Percentiles rank a stretch among this genome's conserved stretches.
Conservation (phyloP, 106 monocot species). For the Dioscorea alata region DNA sequence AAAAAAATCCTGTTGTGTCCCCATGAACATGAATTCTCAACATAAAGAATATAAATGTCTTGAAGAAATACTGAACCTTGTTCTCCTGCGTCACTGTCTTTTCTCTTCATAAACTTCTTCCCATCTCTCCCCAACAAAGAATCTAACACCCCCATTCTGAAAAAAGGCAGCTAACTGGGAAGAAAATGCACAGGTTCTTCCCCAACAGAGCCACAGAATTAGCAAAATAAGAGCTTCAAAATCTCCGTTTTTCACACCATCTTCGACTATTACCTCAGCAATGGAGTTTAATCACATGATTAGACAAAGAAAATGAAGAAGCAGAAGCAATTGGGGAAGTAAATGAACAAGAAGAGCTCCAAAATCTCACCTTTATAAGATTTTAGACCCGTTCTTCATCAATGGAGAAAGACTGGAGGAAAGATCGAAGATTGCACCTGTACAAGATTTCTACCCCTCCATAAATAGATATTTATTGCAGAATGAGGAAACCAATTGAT, state of each 20-base stretch:
- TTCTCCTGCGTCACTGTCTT: constrained; percentile 60
- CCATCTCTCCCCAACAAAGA: constrained; percentile 27
- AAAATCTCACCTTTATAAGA: too few species aligned
- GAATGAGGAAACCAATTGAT: too few species aligned
- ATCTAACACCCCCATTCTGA: constrained; percentile 30
- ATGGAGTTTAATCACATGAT: background rate
- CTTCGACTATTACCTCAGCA: background rate
- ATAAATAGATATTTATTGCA: too few species aligned
- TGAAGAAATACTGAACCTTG: constrained; percentile 23
- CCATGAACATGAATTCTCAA: background rate
- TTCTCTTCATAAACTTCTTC: constrained; percentile 48
- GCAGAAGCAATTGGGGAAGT: too few species aligned
- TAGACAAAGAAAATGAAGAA: too few species aligned
- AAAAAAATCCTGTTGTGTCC: background rate
- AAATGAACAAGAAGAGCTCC: too few species aligned
- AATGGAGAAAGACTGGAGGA: too few species aligned
- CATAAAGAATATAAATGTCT: background rate
- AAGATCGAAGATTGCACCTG: too few species aligned
- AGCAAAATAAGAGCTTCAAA: background rate
- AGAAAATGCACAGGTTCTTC: background rate
- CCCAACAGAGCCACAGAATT: background rate
- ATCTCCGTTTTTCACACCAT: background rate
- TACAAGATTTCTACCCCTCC: too few species aligned
- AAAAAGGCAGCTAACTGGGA: too few species aligned
- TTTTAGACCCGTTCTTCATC: too few species aligned